Base-by-base conservation (phyloP, 805 yeast species). In the Tetrapisispora fleetii region DNA sequence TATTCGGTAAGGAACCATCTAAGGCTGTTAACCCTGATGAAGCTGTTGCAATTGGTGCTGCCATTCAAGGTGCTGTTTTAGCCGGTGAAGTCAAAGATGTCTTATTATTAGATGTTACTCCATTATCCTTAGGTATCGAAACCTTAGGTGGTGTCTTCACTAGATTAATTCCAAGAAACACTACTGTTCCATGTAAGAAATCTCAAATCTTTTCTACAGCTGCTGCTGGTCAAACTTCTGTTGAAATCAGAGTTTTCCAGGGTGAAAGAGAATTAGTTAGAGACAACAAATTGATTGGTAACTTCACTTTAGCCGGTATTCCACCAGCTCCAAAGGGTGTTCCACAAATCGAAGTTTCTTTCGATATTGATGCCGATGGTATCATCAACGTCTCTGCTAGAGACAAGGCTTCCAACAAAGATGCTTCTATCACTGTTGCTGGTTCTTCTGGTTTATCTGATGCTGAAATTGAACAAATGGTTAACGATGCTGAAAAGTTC, bases 321-420 rank as follows among this genome's bases (percentile, higher is more conserved):
- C 97, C 97, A 67, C 96, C 97, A 62, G 96, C 96, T 45, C 96
- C 96, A 75, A 89, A 96, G 78, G 97, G 97, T 80, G 93, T 85
- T 59, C 97, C 98, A 67, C 96, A 89, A 77, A 85, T 90, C 61
- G 97, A 90, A 80, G 98, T 90, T 58, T 89, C 96, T 64, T 90
- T 90, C 68, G 97, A 90, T 68, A 75, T 90, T 65, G 98, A 90
- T 72, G 96, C 97, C 58, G 90, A 90, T 74, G 97, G 97, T 77
- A 90, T 90, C 74, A 76, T 90, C 74, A 90, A 89, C 73, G 97
- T 90, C 50, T 82, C 93, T 59, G 96, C 96, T 49, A 75, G 84
- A 56, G 97, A 89, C 67, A 89, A 89, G 76, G 96, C 93, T 64
- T 87, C 96, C 49, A 96, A 96, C 70, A 85, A 86, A 71, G 77